Evolutionary conservation across 176 grass and related monocot genomes (phyloP).

Genomic region (Rhynchospora breviuscula): DNA sequence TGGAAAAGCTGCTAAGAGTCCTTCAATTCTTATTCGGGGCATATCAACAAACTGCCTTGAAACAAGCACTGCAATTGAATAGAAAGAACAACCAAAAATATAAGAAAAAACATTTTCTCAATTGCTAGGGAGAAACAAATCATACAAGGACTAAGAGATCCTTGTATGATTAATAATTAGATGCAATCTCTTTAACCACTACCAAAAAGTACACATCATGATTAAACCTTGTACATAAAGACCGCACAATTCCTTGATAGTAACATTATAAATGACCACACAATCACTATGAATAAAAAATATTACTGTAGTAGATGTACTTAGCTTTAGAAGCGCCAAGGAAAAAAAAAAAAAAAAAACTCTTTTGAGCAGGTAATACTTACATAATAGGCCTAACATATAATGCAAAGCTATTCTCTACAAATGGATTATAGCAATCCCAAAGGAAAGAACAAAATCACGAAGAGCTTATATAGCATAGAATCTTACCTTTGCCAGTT

Average conservation of each 20-base stretch:
- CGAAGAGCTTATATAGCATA: constrained; percentile 15
- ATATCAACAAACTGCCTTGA: constrained; percentile 91
- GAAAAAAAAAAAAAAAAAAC: too few relatives aligned
- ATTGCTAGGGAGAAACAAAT: background rate
- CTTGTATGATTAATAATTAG: background rate
- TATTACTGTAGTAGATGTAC: too few relatives aligned
- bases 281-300: too few relatives aligned
- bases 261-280: background rate
- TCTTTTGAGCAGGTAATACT: background rate
- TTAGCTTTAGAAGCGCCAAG: too few relatives aligned
- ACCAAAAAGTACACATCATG: background rate
- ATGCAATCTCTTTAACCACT: background rate
- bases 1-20: constrained; percentile 78
- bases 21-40: constrained; percentile 79
- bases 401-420: background rate
- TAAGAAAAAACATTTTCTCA: background rate
- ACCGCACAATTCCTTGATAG: too few relatives aligned
- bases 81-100: constrained; percentile 4
- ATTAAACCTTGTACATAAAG: too few relatives aligned
- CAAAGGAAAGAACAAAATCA: background rate
- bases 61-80: constrained; percentile 52
- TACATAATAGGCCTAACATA: background rate
- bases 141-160: background rate
- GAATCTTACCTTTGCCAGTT: constrained; percentile 66
- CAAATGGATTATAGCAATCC: background rate